Evolutionary conservation across 352 stramenopile species (phyloP).

Genomic region (Globisporangium echinulatum): DNA sequence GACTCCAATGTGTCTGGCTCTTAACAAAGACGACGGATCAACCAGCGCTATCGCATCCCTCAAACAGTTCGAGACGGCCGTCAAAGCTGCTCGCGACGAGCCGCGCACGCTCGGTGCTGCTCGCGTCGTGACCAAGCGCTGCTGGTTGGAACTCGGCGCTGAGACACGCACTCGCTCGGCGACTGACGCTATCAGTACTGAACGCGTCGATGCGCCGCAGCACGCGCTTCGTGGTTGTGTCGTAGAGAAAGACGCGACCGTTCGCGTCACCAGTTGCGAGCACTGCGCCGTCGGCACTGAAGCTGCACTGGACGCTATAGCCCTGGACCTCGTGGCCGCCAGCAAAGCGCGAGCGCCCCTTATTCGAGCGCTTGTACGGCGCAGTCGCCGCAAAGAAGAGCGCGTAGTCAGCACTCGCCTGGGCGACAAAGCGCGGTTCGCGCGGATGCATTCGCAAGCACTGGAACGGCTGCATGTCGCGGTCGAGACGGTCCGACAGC

Average conservation of each 20-base stretch:
- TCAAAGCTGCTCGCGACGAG: constrained; percentile 22
- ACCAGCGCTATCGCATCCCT: background rate
- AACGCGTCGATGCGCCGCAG: constrained; percentile 17
- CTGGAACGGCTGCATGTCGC: constrained; percentile 36
- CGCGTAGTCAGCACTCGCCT: constrained; percentile 35
- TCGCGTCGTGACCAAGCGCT: background rate
- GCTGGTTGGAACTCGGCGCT: constrained; percentile 27
- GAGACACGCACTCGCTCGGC: constrained; percentile 16
- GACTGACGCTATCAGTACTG: constrained; percentile 1
- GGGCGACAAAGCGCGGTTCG: constrained; percentile 31
- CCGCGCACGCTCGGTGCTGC: background rate
- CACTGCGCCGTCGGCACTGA: constrained; percentile 32
- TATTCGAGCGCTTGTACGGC: constrained; percentile 45
- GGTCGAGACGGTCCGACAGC: constrained; percentile 42
- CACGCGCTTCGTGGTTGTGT: constrained; percentile 15
- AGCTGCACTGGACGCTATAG: constrained; percentile 45
- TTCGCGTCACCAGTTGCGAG: constrained; percentile 40
- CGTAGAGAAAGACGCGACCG: constrained; percentile 44
- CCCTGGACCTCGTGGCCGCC: constrained; percentile 35
- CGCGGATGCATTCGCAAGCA: constrained; percentile 39
- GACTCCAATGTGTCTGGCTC: no score
- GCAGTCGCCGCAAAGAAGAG: constrained; percentile 30
- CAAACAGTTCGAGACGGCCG: constrained; percentile 18
- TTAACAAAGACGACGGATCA: no score
- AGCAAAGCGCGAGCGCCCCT: constrained; percentile 14